These are phyloP conservation scores for Rhizoclosmatium globosum DNA, from an alignment of 192 early-diverging fungal species.

Conservation along the genomic window DNA sequence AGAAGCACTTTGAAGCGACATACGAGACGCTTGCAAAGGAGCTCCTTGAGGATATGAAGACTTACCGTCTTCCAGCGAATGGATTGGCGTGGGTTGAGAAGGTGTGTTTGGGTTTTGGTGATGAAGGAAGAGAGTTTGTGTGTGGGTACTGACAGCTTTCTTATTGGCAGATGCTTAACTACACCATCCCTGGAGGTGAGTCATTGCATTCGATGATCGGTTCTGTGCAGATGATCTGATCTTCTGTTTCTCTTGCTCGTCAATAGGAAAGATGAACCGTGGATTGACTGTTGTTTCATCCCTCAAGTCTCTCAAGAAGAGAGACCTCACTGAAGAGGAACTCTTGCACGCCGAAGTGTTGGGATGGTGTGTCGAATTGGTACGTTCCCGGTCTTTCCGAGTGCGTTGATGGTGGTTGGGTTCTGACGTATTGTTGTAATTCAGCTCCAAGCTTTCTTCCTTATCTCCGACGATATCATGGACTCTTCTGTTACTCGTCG, in stretches of 20 bases:
- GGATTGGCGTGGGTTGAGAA: slow-evolving; percentile 59
- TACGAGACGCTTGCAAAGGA: slow-evolving; percentile 80
- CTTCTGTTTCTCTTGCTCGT: not conserved
- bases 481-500: slow-evolving; percentile 94
- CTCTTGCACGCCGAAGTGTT: slow-evolving; percentile 86
- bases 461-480: slow-evolving; percentile 99
- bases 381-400: slow-evolving; percentile 44
- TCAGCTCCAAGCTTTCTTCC: slow-evolving; percentile 97
- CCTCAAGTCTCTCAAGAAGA: slow-evolving; percentile 77
- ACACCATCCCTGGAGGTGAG: slow-evolving; percentile 69
- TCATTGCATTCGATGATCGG: not conserved
- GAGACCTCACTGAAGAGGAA: slow-evolving; percentile 81
- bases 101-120: slow-evolving; percentile 19
- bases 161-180: slow-evolving; percentile 60
- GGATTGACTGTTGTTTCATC: slow-evolving; percentile 95
- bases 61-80: slow-evolving; percentile 69
- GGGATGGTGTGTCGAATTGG: slow-evolving; percentile 95
- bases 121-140: not conserved
- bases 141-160: not conserved
- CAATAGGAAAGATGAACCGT: slow-evolving; percentile 94
- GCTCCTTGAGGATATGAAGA: slow-evolving; percentile 74
- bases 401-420: no score
- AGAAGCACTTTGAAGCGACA: slow-evolving; percentile 70
- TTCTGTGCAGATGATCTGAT: not conserved
- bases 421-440: not conserved